phyloP scores from a whole-genome alignment of 1,284 basidiomycete species.

The Mixia osmundae region DNA sequence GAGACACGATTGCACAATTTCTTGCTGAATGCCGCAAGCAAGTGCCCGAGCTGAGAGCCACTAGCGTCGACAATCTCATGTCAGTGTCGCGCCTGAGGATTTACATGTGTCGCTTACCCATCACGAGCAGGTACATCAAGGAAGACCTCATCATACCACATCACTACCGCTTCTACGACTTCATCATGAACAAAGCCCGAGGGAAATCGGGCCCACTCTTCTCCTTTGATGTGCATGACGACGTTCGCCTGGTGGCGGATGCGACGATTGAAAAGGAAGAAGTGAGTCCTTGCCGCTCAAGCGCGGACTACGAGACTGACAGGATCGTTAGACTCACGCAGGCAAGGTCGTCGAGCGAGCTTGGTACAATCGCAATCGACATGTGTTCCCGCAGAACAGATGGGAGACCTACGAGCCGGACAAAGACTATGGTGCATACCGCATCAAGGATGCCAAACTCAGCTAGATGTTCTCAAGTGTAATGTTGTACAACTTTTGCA shows the following conservation, averaged over 20 bases:
- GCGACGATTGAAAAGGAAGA: conserved; percentile 94
- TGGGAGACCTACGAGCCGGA: conserved; percentile 47
- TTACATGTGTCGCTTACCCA: background rate
- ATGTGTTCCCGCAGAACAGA: conserved; percentile 65
- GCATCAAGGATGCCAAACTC: too few species aligned
- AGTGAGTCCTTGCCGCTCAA: conserved; percentile 4
- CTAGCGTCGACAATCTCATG: conserved; percentile 90
- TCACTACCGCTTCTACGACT: conserved; percentile 93
- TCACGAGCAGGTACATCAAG: conserved; percentile 26
- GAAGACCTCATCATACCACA: conserved; percentile 88
- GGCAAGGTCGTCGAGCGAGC: conserved; percentile 93
- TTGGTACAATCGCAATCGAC: conserved; percentile 90
- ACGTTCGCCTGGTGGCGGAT: conserved; percentile 82
- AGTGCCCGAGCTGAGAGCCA: conserved; percentile 68
- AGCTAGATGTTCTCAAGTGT: too few species aligned
- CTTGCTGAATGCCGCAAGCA: conserved; percentile 80
- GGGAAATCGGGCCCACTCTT: conserved; percentile 96
- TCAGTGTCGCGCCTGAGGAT: too few species aligned
- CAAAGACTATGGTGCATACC: conserved; percentile 54
- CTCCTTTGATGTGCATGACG: conserved; percentile 98
- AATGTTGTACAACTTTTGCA: too few species aligned
- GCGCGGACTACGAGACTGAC: background rate
- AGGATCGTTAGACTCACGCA: conserved; percentile 48
- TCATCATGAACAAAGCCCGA: conserved; percentile 91
- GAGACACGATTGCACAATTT: conserved; percentile 72